Evolutionary conservation across 78 protist species (phyloP).

Genomic region (Guillardia theta): DNA sequence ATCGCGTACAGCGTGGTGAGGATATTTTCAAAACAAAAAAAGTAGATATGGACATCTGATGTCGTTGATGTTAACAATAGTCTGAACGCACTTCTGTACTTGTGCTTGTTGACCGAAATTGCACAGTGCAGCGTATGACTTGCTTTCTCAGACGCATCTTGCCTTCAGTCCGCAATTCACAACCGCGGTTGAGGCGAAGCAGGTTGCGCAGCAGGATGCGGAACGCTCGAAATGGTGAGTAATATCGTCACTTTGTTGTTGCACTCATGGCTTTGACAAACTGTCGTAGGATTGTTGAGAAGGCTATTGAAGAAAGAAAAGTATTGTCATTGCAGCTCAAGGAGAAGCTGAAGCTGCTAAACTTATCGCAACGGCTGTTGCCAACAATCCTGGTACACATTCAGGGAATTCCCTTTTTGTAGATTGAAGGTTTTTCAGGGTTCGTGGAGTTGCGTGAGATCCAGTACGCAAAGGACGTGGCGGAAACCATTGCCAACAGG

Average conservation of each 20-base stretch:
- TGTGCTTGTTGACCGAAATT: no score
- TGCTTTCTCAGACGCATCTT: constrained; percentile 4
- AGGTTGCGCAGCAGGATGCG: constrained; percentile 77
- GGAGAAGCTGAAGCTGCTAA: constrained; percentile 90
- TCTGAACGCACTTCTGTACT: no score
- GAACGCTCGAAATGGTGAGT: constrained; percentile 86
- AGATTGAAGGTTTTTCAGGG: constrained; percentile 53
- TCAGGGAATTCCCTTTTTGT: neutral
- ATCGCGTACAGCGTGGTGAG: neutral
- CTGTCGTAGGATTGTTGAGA: constrained; percentile 88
- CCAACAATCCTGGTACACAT: constrained; percentile 49
- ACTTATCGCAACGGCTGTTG: constrained; percentile 65
- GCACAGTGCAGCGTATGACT: no score
- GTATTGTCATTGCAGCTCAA: constrained; percentile 82
- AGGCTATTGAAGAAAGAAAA: constrained; percentile 85
- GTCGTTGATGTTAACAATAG: no score
- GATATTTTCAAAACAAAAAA: neutral
- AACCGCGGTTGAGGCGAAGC: constrained; percentile 88
- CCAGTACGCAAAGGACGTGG: constrained; percentile 79
- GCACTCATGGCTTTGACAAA: no score
- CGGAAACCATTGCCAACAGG: constrained; percentile 45
- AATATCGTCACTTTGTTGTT: no score
- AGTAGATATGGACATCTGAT: neutral
- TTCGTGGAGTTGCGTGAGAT: constrained; percentile 74
- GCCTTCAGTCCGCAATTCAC: constrained; percentile 85